phyloP scores from a whole-genome alignment of 2,329 filamentous ascomycete genomes.

The Ploettnerulaceae sp. region DNA sequence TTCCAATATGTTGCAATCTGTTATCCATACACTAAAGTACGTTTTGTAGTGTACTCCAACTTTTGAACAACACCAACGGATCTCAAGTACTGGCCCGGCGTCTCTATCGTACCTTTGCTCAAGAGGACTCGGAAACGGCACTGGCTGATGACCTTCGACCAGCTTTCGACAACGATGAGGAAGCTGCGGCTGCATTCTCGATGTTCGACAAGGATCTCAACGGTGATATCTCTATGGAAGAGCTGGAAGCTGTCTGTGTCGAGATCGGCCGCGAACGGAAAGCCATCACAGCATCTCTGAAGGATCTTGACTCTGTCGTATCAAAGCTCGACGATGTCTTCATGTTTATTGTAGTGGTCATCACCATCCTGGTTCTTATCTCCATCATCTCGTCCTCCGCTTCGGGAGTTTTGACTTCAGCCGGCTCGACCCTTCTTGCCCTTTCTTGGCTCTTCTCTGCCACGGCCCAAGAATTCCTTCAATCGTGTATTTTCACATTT shows the following conservation, averaged over 20 bases:
- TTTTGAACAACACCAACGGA: constrained; percentile 66
- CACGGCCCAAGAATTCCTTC: constrained; percentile 89
- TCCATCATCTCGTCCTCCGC: constrained; percentile 86
- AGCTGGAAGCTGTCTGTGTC: constrained; percentile 86
- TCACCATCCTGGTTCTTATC: constrained; percentile 80
- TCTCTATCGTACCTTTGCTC: constrained; percentile 79
- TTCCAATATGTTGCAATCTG: background rate
- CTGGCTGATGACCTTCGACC: constrained; percentile 70
- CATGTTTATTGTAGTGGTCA: constrained; percentile 76
- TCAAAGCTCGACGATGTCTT: constrained; percentile 85
- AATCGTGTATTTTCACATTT: constrained; percentile 92
- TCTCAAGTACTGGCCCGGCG: constrained; percentile 82
- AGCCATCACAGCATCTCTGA: constrained; percentile 88
- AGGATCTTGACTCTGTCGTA: constrained; percentile 91
- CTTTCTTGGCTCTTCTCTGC: constrained; percentile 89
- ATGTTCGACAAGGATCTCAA: constrained; percentile 98
- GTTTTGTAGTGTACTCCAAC: constrained; percentile 55
- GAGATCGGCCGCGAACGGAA: constrained; percentile 94
- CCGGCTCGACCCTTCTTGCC: constrained; percentile 81
- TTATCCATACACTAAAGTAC: constrained; percentile 16
- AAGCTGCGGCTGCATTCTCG: constrained; percentile 80
- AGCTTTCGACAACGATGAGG: constrained; percentile 77
- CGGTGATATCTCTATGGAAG: constrained; percentile 92
- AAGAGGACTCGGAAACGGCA: constrained; percentile 71
- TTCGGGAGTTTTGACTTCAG: constrained; percentile 84